A percentile compares a stretch with the other conserved stretches of the same genome.
phyloP scores from a whole-genome alignment of 106 monocot genomes.

The Dendrobium huoshanense region DNA sequence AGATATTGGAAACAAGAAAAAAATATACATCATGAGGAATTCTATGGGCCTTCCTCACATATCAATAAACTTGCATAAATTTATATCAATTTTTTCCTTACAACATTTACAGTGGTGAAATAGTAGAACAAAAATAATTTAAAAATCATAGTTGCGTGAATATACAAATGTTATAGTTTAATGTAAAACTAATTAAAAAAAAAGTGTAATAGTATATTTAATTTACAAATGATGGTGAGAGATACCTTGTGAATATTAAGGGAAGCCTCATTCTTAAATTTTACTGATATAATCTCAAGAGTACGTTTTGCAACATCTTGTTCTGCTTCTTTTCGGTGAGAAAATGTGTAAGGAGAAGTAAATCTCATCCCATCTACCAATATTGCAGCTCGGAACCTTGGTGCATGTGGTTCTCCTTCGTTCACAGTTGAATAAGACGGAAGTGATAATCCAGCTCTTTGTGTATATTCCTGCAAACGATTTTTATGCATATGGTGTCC shows the following conservation, averaged over 20 bases:
- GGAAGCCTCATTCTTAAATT: conserved; percentile 13
- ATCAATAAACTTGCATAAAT: not conserved
- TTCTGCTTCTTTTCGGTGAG: conserved; percentile 36
- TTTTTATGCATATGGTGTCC: conserved; percentile 26
- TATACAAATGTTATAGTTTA: not conserved
- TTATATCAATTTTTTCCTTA: not conserved
- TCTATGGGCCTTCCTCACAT: not conserved
- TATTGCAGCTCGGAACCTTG: conserved; percentile 23
- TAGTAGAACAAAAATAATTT: not conserved
- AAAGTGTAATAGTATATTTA: not conserved
- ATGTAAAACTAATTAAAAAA: not conserved
- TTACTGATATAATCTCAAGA: conserved; percentile 16
- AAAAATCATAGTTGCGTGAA: not conserved
- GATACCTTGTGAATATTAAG: conserved; percentile 20
- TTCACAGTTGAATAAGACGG: conserved; percentile 34
- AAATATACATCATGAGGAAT: too few relatives aligned
- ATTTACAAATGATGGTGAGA: not conserved
- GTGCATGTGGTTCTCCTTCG: conserved; percentile 31
- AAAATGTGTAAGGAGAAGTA: conserved; percentile 20
- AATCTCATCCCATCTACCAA: conserved; percentile 24
- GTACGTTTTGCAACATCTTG: conserved; percentile 39
- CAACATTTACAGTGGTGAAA: not conserved
- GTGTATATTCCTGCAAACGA: conserved; percentile 35
- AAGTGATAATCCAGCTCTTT: conserved; percentile 18
- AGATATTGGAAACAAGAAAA: too few relatives aligned